phyloP scores from a whole-genome alignment of 306 rosid genomes.

The Carpinus fangiana region DNA sequence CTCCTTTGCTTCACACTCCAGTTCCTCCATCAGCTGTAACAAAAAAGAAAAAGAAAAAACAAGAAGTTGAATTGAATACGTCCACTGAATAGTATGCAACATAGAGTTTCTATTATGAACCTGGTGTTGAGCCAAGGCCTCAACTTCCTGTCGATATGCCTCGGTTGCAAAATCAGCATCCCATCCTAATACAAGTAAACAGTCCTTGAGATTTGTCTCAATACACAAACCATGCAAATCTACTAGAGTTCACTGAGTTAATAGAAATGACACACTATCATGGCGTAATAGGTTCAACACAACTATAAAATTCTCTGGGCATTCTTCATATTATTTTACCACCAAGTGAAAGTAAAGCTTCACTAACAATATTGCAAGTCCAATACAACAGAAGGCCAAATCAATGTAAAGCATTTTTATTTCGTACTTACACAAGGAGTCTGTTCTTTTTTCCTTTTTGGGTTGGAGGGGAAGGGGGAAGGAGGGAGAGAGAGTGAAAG shows the following conservation, averaged over 20 bases:
- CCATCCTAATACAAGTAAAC: slow-evolving; percentile 62
- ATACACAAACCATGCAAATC: slow-evolving; percentile 19
- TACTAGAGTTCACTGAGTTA: neutral
- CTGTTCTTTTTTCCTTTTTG: neutral
- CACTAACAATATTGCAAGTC: neutral
- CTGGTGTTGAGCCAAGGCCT: slow-evolving; percentile 93
- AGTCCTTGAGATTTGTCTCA: slow-evolving; percentile 30
- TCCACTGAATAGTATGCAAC: slow-evolving; percentile 5
- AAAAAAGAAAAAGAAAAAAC: slow-evolving; percentile 19
- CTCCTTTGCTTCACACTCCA: slow-evolving; percentile 78
- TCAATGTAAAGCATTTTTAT: neutral
- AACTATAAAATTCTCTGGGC: neutral
- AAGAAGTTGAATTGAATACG: slow-evolving; percentile 23
- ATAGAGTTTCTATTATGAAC: slow-evolving; percentile 41
- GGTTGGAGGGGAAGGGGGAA: neutral
- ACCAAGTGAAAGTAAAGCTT: neutral
- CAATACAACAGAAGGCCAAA: neutral
- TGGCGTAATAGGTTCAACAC: slow-evolving; percentile 1
- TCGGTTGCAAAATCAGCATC: slow-evolving; percentile 97
- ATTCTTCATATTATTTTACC: neutral
- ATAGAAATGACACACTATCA: slow-evolving; percentile 17
- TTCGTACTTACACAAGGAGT: neutral
- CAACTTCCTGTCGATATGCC: slow-evolving; percentile 97
- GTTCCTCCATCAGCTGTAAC: slow-evolving; percentile 88
- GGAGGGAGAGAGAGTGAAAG: neutral